Conservation (phyloP, 148 eudicot genomes). For the Drosera capensis region DNA sequence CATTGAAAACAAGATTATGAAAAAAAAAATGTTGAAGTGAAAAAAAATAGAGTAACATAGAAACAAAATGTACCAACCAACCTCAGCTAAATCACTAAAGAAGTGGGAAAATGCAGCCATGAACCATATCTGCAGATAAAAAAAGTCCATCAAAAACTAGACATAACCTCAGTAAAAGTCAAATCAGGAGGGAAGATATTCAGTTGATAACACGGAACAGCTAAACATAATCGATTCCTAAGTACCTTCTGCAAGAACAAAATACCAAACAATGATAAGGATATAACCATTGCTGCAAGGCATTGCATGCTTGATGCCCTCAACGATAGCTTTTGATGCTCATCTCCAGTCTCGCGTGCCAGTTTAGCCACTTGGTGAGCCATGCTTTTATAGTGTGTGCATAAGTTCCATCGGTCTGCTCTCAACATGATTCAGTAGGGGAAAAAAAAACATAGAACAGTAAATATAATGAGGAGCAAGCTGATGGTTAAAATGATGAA, state of each 20-base stretch:
- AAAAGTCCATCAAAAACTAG: slow-evolving; percentile 3
- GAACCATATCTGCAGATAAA: slow-evolving; percentile 72
- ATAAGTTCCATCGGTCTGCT: slow-evolving; percentile 78
- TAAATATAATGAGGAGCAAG: background rate
- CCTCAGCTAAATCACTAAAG: slow-evolving; percentile 62
- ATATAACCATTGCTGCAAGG: slow-evolving; percentile 80
- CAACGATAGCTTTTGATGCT: slow-evolving; percentile 35
- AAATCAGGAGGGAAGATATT: background rate
- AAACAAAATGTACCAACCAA: slow-evolving; percentile 3
- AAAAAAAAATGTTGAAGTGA: too few species aligned
- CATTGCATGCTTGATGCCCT: slow-evolving; percentile 80
- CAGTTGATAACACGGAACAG: too few species aligned
- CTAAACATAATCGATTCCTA: background rate
- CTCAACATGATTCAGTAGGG: slow-evolving; percentile 6
- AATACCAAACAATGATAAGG: slow-evolving; percentile 1
- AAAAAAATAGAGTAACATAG: too few species aligned
- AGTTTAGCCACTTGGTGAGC: slow-evolving; percentile 47
- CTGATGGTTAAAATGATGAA: background rate
- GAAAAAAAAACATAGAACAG: background rate
- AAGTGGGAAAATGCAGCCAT: slow-evolving; percentile 74
- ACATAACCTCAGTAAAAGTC: background rate
- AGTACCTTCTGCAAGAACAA: background rate
- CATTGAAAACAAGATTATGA: too few species aligned
- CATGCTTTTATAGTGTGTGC: slow-evolving; percentile 46
- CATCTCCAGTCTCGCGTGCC: slow-evolving; percentile 46